Percentiles rank a stretch among this genome's conserved stretches.
Conservation (phyloP, 1,284 basidiomycete species). For the Paramarasmius palmivorus region DNA sequence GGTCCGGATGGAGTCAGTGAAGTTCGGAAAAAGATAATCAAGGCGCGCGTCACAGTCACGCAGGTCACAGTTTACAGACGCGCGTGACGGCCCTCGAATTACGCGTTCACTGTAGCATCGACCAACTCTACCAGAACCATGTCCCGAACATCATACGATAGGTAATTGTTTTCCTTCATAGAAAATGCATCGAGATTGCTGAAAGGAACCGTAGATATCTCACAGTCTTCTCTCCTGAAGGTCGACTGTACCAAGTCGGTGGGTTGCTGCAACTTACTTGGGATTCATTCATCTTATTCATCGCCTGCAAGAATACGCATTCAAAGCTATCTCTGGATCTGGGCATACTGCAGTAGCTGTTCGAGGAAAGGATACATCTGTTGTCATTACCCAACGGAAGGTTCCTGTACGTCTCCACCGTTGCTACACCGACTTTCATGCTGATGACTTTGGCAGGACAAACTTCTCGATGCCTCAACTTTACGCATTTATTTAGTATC, state of each 20-base stretch:
- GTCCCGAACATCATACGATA: constrained; percentile 84
- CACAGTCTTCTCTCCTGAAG: constrained; percentile 94
- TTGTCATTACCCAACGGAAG: constrained; percentile 98
- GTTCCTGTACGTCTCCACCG: constrained; percentile 73
- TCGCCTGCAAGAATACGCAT: constrained; percentile 84
- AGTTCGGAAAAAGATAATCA: constrained; percentile 1
- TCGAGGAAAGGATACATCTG: constrained; percentile 91
- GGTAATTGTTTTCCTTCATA: constrained; percentile 35
- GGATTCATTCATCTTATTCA: constrained; percentile 6
- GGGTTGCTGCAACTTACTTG: constrained; percentile 34
- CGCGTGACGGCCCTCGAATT: constrained; percentile 37
- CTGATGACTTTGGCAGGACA: constrained; percentile 66
- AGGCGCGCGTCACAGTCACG: constrained; percentile 5
- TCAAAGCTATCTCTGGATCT: constrained; percentile 98
- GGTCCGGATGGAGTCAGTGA: background rate
- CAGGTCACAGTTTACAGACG: too few relatives aligned
- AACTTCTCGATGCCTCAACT: constrained; percentile 93
- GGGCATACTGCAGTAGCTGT: constrained; percentile 95
- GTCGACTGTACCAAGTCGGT: constrained; percentile 97
- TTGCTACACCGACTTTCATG: background rate
- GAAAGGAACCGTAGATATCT: constrained; percentile 58
- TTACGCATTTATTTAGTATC: constrained; percentile 96
- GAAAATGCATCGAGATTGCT: background rate
- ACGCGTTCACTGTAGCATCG: constrained; percentile 47
- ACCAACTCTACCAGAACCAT: constrained; percentile 42